These are phyloP conservation scores for Cicer yamashitae DNA, from an alignment of 306 rosid species.

Conservation along the genomic window DNA sequence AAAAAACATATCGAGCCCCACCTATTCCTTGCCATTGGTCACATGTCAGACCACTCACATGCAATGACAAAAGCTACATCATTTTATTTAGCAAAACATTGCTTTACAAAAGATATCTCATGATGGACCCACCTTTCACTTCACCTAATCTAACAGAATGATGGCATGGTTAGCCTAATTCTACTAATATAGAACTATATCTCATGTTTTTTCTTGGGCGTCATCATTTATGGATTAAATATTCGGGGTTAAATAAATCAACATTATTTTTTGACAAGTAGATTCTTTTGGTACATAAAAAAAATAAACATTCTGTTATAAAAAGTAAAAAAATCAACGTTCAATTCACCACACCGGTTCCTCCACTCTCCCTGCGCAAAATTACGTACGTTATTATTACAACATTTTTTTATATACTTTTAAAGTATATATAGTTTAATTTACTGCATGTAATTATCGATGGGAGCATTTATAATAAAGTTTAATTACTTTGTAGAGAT, in stretches of 20 bases:
- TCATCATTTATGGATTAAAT: slow-evolving; percentile 11
- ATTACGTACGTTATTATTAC: too few species aligned
- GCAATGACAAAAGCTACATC: slow-evolving; percentile 26
- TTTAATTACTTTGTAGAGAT: too few species aligned
- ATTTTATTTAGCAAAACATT: slow-evolving; percentile 10
- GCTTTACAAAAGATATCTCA: neutral
- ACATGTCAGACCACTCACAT: slow-evolving; percentile 25
- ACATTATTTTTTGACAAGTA: too few species aligned
- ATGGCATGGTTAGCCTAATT: slow-evolving; percentile 48
- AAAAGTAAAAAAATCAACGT: neutral
- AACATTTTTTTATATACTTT: too few species aligned
- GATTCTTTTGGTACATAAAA: neutral
- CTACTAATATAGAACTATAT: neutral
- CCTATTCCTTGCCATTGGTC: slow-evolving; percentile 24
- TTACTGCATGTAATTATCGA: too few species aligned
- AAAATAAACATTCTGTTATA: neutral
- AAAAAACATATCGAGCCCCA: slow-evolving; percentile 12
- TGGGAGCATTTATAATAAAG: too few species aligned
- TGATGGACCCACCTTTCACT: slow-evolving; percentile 32
- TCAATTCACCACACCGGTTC: too few species aligned
- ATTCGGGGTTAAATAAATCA: neutral
- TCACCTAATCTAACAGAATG: slow-evolving; percentile 47
- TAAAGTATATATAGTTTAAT: too few species aligned
- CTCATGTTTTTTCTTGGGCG: neutral
- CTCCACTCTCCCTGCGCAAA: too few species aligned